These are phyloP conservation scores for Yarrowia porcina DNA, from an alignment of 805 yeast species.

Conservation along the genomic window DNA sequence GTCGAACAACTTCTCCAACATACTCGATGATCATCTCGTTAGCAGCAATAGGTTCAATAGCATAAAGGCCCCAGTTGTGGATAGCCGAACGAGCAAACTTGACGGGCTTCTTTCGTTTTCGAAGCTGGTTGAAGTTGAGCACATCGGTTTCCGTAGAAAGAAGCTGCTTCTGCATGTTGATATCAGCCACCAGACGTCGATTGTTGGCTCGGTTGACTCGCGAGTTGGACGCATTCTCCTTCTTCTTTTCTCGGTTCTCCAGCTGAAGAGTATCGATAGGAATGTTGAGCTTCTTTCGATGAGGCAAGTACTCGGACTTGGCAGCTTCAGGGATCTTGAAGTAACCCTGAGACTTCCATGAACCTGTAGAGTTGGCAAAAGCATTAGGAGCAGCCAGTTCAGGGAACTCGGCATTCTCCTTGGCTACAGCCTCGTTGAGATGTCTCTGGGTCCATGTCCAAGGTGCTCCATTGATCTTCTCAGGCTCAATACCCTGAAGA, in stretches of 20 bases:
- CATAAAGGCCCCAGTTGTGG: conserved; percentile 97
- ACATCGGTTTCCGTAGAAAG: conserved; percentile 68
- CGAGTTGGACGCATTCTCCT: conserved; percentile 50
- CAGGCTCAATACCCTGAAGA: conserved; percentile 36
- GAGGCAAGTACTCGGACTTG: conserved; percentile 77
- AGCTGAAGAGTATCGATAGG: conserved; percentile 33
- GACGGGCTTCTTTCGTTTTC: conserved; percentile 87
- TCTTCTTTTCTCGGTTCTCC: conserved; percentile 29
- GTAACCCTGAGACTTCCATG: conserved; percentile 72
- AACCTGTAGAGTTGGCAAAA: conserved; percentile 43
- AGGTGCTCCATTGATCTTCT: conserved; percentile 45
- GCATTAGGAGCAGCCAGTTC: conserved; percentile 43
- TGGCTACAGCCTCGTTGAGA: conserved; percentile 27
- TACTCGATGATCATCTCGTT: conserved; percentile 97
- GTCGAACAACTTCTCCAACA: conserved; percentile 92
- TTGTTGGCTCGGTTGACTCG: conserved; percentile 83
- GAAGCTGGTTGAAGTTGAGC: conserved; percentile 77
- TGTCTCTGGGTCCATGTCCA: conserved; percentile 67
- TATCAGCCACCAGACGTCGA: conserved; percentile 85
- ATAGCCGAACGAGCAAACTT: conserved; percentile 96
- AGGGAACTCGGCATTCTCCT: conserved; percentile 28
- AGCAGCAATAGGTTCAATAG: conserved; percentile 91
- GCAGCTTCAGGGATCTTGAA: conserved; percentile 66
- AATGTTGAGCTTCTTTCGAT: conserved; percentile 58
- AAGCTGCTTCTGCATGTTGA: conserved; percentile 72